Percentiles rank a stretch among this genome's conserved stretches.
Conservation (phyloP, 2,329 filamentous ascomycete genomes). For the Fusarium napiforme region DNA sequence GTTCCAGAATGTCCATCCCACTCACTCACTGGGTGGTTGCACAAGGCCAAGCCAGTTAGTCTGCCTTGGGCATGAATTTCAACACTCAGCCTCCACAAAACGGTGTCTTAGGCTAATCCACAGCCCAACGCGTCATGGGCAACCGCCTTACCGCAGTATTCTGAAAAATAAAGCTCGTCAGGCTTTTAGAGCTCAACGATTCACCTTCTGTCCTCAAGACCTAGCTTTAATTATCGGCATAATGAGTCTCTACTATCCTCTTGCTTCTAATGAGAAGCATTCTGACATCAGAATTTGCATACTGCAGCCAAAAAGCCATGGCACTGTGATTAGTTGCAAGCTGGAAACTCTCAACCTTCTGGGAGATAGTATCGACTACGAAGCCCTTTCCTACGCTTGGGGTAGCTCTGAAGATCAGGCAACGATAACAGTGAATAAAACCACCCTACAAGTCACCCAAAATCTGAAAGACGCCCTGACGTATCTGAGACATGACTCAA, state of each 20-base stretch:
- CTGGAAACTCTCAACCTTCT: neutral
- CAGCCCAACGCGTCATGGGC: rapidly evolving
- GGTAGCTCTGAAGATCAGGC: neutral
- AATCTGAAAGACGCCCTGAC: neutral
- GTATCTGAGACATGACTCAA: neutral
- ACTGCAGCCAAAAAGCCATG: neutral
- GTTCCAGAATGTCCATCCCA: neutral
- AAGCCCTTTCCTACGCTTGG: neutral
- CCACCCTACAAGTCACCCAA: neutral
- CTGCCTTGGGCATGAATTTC: neutral
- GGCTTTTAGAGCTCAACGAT: rapidly evolving
- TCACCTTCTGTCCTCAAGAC: rapidly evolving
- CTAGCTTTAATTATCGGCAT: rapidly evolving
- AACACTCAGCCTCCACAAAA: neutral
- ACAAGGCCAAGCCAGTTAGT: neutral
- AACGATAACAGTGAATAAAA: neutral
- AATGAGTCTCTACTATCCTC: neutral
- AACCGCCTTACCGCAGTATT: neutral
- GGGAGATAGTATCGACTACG: neutral
- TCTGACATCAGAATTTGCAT: neutral
- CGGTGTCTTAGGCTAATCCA: rapidly evolving
- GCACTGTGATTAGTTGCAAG: neutral
- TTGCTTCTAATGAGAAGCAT: neutral
- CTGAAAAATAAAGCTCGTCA: no score
- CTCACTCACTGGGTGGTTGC: rapidly evolving